Conservation (phyloP, 805 yeast genomes). For the Brettanomyces sp. region DNA sequence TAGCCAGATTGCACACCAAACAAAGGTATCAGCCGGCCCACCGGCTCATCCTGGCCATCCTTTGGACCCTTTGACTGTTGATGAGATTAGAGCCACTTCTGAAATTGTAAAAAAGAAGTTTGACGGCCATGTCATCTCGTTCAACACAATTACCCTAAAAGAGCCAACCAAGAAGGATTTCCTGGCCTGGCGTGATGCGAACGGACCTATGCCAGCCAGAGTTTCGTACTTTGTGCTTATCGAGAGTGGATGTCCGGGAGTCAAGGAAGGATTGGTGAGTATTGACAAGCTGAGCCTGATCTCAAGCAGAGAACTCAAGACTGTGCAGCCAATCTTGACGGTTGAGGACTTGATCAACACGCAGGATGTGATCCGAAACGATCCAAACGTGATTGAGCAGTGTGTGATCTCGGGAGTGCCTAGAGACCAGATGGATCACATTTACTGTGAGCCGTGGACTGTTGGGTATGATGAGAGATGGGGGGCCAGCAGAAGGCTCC, state of each 20-base stretch:
- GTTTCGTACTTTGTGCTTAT: slow-evolving; percentile 58
- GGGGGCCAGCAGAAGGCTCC: slow-evolving; percentile 67
- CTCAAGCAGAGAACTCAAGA: slow-evolving; percentile 39
- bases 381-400: slow-evolving; percentile 65
- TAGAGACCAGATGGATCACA: slow-evolving; percentile 46
- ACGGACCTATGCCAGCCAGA: slow-evolving; percentile 58
- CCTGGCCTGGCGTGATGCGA: slow-evolving; percentile 55
- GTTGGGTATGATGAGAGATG: slow-evolving; percentile 60
- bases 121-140: slow-evolving; percentile 35
- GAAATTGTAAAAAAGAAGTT: slow-evolving; percentile 39
- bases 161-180: slow-evolving; percentile 62
- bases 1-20: slow-evolving; percentile 52
- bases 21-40: slow-evolving; percentile 44
- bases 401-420: slow-evolving; percentile 65
- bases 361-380: slow-evolving; percentile 58
- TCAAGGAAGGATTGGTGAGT: slow-evolving; percentile 65
- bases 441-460: slow-evolving; percentile 62
- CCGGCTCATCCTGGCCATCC: slow-evolving; percentile 57
- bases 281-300: slow-evolving; percentile 38
- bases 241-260: slow-evolving; percentile 48
- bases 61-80: slow-evolving; percentile 59
- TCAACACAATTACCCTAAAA: slow-evolving; percentile 61
- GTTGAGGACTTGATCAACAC: slow-evolving; percentile 55
- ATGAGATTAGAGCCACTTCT: slow-evolving; percentile 54
- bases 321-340: slow-evolving; percentile 69